Evolutionary conservation across 306 rosid genomes (phyloP), one percentile per base, ranked within the genome.

Genomic region (Hippophae gyantsensis): DNA sequence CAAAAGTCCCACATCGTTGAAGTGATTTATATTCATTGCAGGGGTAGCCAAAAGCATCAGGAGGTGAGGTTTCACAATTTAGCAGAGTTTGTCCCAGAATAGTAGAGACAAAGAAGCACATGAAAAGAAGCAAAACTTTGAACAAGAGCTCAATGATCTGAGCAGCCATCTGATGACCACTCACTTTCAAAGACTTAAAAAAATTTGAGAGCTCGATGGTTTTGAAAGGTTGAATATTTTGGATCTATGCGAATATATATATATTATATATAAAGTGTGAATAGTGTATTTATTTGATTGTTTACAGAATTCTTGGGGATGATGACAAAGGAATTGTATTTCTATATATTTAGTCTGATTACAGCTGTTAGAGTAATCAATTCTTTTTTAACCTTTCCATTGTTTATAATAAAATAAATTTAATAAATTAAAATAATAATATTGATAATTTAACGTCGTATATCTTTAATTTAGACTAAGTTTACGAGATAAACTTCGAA

Each of bases 241-340:
- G 84, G 90, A 89, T 89, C 89, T 67, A 74, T 84, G 74, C 68
- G 74, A 74, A 69, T 63, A 61, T 58, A 52, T 27, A 27, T 27
- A 27, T 27, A 40, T 7, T 13, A 12, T 58, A 54, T n/a, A n/a
- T n/a, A 69, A 73, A 68, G 64, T 70, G 44, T 58, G 27, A 10
- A 27, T 12, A 50, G 63, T 75, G 72, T 70, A 64, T 43, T 67
- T 74, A 60, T 56, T 26, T 70, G 72, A 62, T 66, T 40, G 13
- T 57, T 65, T 69, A 75, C 86, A 71, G 58, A 68, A 55, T 54
- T 83, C 78, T 83, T 75, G 97, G 88, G 81, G 78, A 72, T 77
- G 64, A 59, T 83, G 32, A 65, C 58, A 69, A 60, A 61, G 25
- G 26, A 71, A 68, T 61, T 59, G 52, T 74, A 58, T 60, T 69